Percentiles rank a stretch among this genome's conserved stretches.
These are phyloP conservation scores for Tubosaeta sp. DNA, from an alignment of 768 basidiomycete species.

Conservation along the genomic window DNA sequence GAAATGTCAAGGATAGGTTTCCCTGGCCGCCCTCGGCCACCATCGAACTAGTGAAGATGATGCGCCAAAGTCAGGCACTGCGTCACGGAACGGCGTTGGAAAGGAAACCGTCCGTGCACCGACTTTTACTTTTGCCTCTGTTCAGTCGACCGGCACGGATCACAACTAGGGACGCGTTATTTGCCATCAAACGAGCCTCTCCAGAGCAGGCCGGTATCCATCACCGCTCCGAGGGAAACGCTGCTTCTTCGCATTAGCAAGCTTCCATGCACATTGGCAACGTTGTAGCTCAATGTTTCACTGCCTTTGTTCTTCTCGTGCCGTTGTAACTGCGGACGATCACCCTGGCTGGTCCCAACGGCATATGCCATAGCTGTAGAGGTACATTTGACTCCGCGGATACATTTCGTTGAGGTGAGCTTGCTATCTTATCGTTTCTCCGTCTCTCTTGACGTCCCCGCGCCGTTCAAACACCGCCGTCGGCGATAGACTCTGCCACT, in stretches of 20 bases:
- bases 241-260: not conserved
- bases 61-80: not conserved
- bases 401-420: slow-evolving; percentile 10
- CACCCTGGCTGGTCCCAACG: not conserved
- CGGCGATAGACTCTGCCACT: not conserved
- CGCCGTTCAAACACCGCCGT: slow-evolving; percentile 20
- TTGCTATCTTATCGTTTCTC: slow-evolving; percentile 25
- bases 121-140: not conserved
- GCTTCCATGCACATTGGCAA: not conserved
- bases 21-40: not conserved
- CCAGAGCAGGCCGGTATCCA: not conserved
- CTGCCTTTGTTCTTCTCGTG: not conserved
- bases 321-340: not conserved
- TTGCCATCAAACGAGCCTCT: not conserved
- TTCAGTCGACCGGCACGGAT: slow-evolving; percentile 12
- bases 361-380: not conserved
- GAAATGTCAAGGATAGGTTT: slow-evolving; percentile 3
- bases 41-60: not conserved
- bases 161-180: slow-evolving; percentile 6
- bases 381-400: slow-evolving; percentile 21
- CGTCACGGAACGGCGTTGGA: not conserved
- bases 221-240: not conserved
- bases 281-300: not conserved
- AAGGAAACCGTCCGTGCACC: slow-evolving; percentile 3
- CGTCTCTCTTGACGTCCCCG: slow-evolving; percentile 9